These are phyloP conservation scores for Syncephalastrum sp. DNA, from an alignment of 371 early-diverging fungal species.

Conservation along the genomic window DNA sequence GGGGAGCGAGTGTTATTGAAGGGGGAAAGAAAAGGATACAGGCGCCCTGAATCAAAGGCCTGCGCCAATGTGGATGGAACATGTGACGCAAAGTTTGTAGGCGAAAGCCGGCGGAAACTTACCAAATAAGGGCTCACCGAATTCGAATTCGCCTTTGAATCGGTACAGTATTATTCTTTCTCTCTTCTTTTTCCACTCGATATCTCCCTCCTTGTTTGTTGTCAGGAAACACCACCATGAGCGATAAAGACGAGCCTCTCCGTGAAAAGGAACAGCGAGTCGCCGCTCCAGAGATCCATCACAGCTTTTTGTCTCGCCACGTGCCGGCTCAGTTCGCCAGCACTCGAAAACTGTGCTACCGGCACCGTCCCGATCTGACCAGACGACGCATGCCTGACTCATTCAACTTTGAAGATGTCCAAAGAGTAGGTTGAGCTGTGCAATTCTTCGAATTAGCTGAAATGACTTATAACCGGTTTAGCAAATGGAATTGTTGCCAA, in stretches of 20 bases:
- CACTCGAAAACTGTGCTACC: slow-evolving; percentile 28
- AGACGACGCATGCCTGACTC: slow-evolving; percentile 26
- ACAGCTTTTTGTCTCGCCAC: slow-evolving; percentile 41
- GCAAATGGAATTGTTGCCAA: slow-evolving; percentile 48
- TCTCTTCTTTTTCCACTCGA: no score
- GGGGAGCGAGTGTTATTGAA: no score
- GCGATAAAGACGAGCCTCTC: slow-evolving; percentile 12
- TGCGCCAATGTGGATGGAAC: no score
- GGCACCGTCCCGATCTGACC: slow-evolving; percentile 30
- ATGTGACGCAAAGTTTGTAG: no score
- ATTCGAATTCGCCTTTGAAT: no score
- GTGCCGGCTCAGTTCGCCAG: slow-evolving; percentile 41
- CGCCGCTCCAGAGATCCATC: slow-evolving; percentile 11
- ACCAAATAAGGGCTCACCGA: no score
- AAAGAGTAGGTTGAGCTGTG: slow-evolving; percentile 15
- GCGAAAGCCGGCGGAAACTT: no score
- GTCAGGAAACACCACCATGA: neutral
- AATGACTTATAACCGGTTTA: slow-evolving; percentile 9
- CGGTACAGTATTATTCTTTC: no score
- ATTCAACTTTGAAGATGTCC: slow-evolving; percentile 9
- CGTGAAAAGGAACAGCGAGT: neutral
- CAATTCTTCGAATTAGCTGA: neutral
- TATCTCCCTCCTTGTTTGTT: no score
- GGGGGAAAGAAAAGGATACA: no score
- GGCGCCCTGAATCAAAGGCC: no score